These are phyloP conservation scores for Dictyostelium intermedium DNA, from an alignment of 78 protist species.

Conservation along the genomic window DNA sequence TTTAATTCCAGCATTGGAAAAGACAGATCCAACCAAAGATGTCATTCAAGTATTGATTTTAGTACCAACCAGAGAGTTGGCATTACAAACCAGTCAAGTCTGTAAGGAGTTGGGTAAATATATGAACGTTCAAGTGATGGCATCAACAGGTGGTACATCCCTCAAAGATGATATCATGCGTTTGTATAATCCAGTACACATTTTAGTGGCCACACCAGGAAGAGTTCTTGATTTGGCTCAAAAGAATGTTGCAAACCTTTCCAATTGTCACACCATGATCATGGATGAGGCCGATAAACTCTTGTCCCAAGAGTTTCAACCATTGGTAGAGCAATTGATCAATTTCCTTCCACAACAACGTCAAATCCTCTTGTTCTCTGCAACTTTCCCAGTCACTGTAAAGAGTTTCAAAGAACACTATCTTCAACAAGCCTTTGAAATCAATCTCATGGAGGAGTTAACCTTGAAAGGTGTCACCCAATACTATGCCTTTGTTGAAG, in stretches of 20 bases:
- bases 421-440: constrained; percentile 93
- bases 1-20: constrained; percentile 87
- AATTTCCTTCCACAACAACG: constrained; percentile 85
- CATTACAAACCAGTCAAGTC: constrained; percentile 81
- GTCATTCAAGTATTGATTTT: constrained; percentile 66
- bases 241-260: constrained; percentile 84
- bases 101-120: constrained; percentile 72
- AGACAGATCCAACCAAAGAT: constrained; percentile 52
- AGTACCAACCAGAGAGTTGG: constrained; percentile 95
- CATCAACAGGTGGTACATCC: constrained; percentile 91
- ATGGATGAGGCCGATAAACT: constrained; percentile 96
- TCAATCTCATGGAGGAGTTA: constrained; percentile 99
- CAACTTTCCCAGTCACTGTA: constrained; percentile 98
- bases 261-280: constrained; percentile 35
- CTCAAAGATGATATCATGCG: constrained; percentile 89
- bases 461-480: constrained; percentile 99
- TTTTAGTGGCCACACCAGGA: constrained; percentile 95
- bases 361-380: constrained; percentile 96
- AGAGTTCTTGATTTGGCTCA: constrained; percentile 90
- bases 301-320: constrained; percentile 96
- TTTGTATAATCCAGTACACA: constrained; percentile 87
- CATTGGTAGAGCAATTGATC: constrained; percentile 88
- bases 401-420: constrained; percentile 85
- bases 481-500: constrained; percentile 99
- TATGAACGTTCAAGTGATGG: constrained; percentile 80